Base-by-base conservation (phyloP, 495 filamentous ascomycete species). In the Aspergillus olivimuriae region DNA sequence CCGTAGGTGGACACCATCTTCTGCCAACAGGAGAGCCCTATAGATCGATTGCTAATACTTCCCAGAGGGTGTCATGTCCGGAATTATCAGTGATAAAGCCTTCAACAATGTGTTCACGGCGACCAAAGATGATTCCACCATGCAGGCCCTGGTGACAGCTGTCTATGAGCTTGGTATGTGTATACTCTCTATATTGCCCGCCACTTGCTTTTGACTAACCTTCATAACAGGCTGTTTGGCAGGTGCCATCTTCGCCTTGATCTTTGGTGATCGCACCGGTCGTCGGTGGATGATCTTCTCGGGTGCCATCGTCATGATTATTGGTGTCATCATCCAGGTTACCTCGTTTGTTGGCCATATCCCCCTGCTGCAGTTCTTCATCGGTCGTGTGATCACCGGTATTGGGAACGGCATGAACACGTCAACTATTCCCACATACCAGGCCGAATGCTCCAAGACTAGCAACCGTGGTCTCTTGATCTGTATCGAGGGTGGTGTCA, bases 341-440 rank as follows among this genome's bases (percentile, higher is more conserved):
- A 76, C 81, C 7, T 56, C 79, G 0, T 63, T 82, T 19, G 61
- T 44, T 3, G 61, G 42, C 26, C 63, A 69, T 34, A 65, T 65
- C 16, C 66, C 52, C 46, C 62, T 71, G 8, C 78, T 80, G 4
- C 87, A 92, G 55, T 84, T 90, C 64, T 81, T 89, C 46, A 68
- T 86, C 51, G 86, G 86, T 3, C 74, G 86, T 54, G 73, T 82
- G 19, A 72, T 89, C 16, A 89, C 84, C 35, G 86, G 86, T 45
- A 56, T 87, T 34, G 85, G 83, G 11, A 90, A 87, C 51, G 86
- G 83, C 30, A 86, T 87, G 63, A 88, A 87, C 59, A 86, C 82
- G 0, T 81, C 76, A 0, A 87, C 82, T 3, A 87, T 89, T 38
- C 86, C 86, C 1, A 87, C 84, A 1, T 90, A 88, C 56, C 86